A percentile compares a stretch with the other conserved stretches of the same genome.
Conservation (phyloP, 2,329 filamentous ascomycete genomes). For the Whalleya microplaca region DNA sequence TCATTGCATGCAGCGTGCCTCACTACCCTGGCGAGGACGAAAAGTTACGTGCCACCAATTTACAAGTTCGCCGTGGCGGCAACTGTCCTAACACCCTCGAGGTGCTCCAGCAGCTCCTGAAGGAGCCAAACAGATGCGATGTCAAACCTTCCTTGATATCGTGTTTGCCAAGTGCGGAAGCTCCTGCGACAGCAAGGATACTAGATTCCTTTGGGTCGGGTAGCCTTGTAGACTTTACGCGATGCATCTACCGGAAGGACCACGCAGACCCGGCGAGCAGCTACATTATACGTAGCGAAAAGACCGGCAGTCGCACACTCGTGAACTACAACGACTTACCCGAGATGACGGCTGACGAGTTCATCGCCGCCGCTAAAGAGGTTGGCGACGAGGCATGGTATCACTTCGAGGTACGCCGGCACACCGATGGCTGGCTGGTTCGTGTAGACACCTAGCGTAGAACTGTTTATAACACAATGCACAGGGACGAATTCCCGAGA, state of each 20-base stretch:
- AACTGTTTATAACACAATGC: slow-evolving; percentile 27
- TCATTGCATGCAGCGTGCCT: slow-evolving; percentile 55
- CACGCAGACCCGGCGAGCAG: slow-evolving; percentile 64
- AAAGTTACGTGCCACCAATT: slow-evolving; percentile 67
- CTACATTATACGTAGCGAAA: slow-evolving; percentile 67
- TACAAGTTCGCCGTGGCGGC: slow-evolving; percentile 67
- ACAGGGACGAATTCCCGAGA: slow-evolving; percentile 67
- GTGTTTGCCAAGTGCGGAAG: slow-evolving; percentile 56
- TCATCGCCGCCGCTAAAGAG: slow-evolving; percentile 47
- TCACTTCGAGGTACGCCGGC: slow-evolving; percentile 67
- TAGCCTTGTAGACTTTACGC: slow-evolving; percentile 49
- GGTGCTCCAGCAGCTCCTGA: slow-evolving; percentile 67
- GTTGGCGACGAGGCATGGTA: slow-evolving; percentile 57
- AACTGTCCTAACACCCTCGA: slow-evolving; percentile 75
- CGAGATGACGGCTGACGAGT: slow-evolving; percentile 69
- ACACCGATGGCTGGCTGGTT: neutral
- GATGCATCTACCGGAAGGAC: slow-evolving; percentile 63
- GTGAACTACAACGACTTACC: slow-evolving; percentile 70
- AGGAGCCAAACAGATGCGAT: slow-evolving; percentile 21
- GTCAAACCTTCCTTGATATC: slow-evolving; percentile 51
- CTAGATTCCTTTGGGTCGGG: slow-evolving; percentile 54
- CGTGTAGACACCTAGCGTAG: slow-evolving; percentile 9
- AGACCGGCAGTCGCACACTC: slow-evolving; percentile 66
- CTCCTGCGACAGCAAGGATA: slow-evolving; percentile 57
- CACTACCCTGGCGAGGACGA: slow-evolving; percentile 72